These are phyloP conservation scores for Epichloe gansuensis DNA, from an alignment of 2,329 filamentous ascomycete species.

Conservation along the genomic window DNA sequence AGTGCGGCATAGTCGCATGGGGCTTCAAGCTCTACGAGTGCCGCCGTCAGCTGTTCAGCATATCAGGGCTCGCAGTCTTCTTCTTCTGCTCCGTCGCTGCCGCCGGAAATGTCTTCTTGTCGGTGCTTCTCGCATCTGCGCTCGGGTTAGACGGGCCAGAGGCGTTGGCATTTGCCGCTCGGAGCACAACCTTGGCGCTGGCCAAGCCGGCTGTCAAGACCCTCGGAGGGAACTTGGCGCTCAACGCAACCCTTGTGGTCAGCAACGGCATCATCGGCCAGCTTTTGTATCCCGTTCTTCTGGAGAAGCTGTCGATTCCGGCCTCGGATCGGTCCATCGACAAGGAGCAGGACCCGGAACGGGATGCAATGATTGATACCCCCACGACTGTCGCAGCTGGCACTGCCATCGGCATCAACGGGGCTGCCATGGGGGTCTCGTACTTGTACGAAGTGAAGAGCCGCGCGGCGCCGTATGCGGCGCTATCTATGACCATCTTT, in stretches of 20 bases:
- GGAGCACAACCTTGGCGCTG: conserved; percentile 37
- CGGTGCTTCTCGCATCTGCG: conserved; percentile 23
- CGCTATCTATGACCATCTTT: conserved; percentile 44
- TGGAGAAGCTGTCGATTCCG: conserved; percentile 18
- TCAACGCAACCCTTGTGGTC: conserved; percentile 38
- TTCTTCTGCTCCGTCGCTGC: conserved; percentile 25
- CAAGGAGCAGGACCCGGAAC: background rate
- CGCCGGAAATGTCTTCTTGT: conserved; percentile 28
- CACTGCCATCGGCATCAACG: conserved; percentile 43
- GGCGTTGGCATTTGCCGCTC: conserved; percentile 34
- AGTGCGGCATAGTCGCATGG: conserved; percentile 39
- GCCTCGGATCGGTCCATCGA: background rate
- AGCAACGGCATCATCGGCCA: conserved; percentile 36
- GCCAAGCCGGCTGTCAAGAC: conserved; percentile 32
- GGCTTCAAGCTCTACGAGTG: conserved; percentile 41
- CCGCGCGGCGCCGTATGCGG: conserved; percentile 41
- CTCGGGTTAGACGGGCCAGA: conserved; percentile 23
- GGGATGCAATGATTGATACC: conserved; percentile 12
- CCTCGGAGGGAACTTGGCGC: conserved; percentile 30
- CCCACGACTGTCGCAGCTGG: conserved; percentile 34
- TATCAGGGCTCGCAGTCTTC: conserved; percentile 26
- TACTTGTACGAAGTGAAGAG: conserved; percentile 42
- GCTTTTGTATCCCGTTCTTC: conserved; percentile 23
- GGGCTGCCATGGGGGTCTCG: conserved; percentile 45
- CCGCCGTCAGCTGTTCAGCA: conserved; percentile 31